phyloP scores from a whole-genome alignment of 2,329 filamentous ascomycete genomes.

The Cladosporium sp. region DNA sequence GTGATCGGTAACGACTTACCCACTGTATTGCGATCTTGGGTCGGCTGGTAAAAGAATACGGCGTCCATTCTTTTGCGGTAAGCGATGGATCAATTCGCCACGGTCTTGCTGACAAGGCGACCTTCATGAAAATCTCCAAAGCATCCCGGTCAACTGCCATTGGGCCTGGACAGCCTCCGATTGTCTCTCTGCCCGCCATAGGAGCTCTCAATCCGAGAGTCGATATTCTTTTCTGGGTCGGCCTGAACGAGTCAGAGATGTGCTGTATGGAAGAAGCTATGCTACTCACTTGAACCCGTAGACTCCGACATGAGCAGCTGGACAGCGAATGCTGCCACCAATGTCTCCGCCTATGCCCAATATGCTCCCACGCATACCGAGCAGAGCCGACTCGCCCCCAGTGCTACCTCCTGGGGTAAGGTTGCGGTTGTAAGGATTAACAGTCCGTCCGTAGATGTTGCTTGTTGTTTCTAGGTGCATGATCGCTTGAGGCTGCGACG shows the following conservation, averaged over 20 bases:
- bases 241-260: background rate
- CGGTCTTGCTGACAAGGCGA: slow-evolving; percentile 5
- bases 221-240: slow-evolving; percentile 9
- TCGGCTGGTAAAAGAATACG: slow-evolving; percentile 4
- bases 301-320: slow-evolving; percentile 50
- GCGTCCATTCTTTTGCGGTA: slow-evolving; percentile 12
- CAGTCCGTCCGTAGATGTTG: slow-evolving; percentile 55
- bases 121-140: slow-evolving; percentile 13
- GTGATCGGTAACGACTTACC: slow-evolving; percentile 23
- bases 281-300: slow-evolving; percentile 46
- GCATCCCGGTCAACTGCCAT: slow-evolving; percentile 14
- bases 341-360: slow-evolving; percentile 53
- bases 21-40: slow-evolving; percentile 61
- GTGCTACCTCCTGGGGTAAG: slow-evolving; percentile 56
- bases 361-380: slow-evolving; percentile 29
- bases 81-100: slow-evolving; percentile 12
- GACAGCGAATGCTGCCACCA: slow-evolving; percentile 51
- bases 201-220: slow-evolving; percentile 8
- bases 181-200: slow-evolving; percentile 8
- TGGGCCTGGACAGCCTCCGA: slow-evolving; percentile 10
- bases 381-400: slow-evolving; percentile 58
- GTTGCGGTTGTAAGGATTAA: slow-evolving; percentile 55
- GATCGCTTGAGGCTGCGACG: slow-evolving; percentile 55
- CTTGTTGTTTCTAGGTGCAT: slow-evolving; percentile 56
- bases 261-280: background rate